Base-by-base conservation (phyloP, 2,329 filamentous ascomycete species). In the Trichoderma simmonsii region DNA sequence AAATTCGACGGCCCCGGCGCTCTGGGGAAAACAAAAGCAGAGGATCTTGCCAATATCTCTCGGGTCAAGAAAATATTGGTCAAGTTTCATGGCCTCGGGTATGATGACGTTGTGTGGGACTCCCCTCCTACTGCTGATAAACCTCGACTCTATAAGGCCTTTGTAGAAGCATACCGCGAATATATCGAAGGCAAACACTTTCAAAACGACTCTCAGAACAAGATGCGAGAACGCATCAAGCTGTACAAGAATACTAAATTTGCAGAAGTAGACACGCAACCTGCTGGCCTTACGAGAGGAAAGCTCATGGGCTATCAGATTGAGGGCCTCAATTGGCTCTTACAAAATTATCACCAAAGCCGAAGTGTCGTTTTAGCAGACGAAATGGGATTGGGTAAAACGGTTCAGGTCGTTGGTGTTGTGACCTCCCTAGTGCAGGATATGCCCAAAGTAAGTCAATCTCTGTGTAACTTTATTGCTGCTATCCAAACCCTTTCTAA, bases 341-440 rank as follows among this genome's bases (percentile, higher is more conserved):
- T 97, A 72, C 95, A 93, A 80, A 96, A 96, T 78, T 98, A 93
- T 85, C 92, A 94, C 77, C 86, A 88, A 65, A 87, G 91, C 75
- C 91, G 93, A 78, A 98, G 96, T 77, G 92, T 94, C 32, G 95
- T 98, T 72, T 87, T 98, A 7, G 96, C 96, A 0, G 96, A 99
- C 78, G 96, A 99, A 79, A 99, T 99, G 96, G 96, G 96, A 54
- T 88, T 99, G 2, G 96, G 96, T 36, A 99, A 99, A 84, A 99
- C 96, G 0, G 93, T 99, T 36, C 96, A 99, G 79, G 90, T 98
- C 67, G 92, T 98, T 73, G 89, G 91, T 3, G 88, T 97, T 74
- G 87, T 98, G 73, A 90, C 93, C 1, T 90, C 91, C 0, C 82
- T 98, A 48, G 86, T 92, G 28, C 86, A 92, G 73, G 87, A 91